Conservation (phyloP, 148 eudicot genomes). For the Persicaria maculosa region DNA sequence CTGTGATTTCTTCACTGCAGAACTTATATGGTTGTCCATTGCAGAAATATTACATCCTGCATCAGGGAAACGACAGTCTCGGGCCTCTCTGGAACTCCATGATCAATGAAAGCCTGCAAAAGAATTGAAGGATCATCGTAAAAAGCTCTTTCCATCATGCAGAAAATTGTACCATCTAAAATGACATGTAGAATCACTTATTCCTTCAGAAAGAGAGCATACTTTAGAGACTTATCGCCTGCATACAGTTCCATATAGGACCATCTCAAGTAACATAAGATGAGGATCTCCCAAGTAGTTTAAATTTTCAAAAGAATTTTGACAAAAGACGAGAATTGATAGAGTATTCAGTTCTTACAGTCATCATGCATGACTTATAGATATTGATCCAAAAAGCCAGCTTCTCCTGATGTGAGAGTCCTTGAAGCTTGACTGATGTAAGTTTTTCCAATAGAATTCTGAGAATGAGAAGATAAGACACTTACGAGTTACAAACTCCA, state of each 20-base stretch:
- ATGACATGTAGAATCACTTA: not conserved
- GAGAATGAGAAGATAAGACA: slow-evolving; percentile 10
- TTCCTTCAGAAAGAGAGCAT: not conserved
- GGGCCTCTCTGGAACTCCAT: slow-evolving; percentile 73
- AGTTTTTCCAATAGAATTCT: slow-evolving; percentile 58
- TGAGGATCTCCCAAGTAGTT: not conserved
- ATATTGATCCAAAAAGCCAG: slow-evolving; percentile 87
- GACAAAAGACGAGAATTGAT: not conserved
- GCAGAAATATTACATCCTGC: slow-evolving; percentile 51
- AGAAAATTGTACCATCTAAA: not conserved
- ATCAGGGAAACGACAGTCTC: slow-evolving; percentile 60
- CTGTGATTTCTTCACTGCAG: slow-evolving; percentile 10
- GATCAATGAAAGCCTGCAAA: slow-evolving; percentile 75
- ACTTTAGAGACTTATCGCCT: not conserved
- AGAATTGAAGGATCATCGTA: not conserved
- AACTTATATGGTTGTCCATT: slow-evolving; percentile 6
- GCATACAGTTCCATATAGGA: not conserved
- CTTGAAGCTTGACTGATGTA: slow-evolving; percentile 39
- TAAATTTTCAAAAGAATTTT: not conserved
- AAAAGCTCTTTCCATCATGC: not conserved
- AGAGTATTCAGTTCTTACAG: slow-evolving; percentile 33
- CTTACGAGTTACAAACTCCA: not conserved
- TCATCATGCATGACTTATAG: slow-evolving; percentile 84
- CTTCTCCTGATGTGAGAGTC: slow-evolving; percentile 63
- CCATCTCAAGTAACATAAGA: not conserved